phyloP scores from a whole-genome alignment of 352 stramenopile species.

The Globisporangium carolinianum region DNA sequence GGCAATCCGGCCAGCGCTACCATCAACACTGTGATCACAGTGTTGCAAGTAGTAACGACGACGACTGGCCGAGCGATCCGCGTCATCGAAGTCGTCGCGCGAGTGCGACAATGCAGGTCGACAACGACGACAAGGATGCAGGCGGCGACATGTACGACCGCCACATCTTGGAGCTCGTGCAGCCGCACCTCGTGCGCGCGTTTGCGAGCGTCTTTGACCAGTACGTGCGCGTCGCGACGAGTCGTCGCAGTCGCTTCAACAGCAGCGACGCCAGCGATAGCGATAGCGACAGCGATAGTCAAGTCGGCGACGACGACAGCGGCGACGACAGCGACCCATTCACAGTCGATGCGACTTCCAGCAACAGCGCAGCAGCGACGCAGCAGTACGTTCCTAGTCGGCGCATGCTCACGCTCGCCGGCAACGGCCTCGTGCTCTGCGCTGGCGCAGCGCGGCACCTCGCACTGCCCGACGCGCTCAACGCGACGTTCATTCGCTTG shows the following conservation, averaged over 20 bases:
- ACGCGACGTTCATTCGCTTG: conserved; percentile 50
- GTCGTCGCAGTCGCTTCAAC: conserved; percentile 12
- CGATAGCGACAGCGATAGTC: conserved; percentile 9
- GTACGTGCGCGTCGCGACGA: conserved; percentile 40
- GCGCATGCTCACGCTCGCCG: conserved; percentile 62
- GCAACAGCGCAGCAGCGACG: conserved; percentile 1
- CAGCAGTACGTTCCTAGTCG: conserved; percentile 64
- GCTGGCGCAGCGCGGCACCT: conserved; percentile 53
- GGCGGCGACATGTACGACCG: conserved; percentile 51
- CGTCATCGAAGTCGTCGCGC: no score
- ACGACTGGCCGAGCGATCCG: background rate
- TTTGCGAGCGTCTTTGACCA: conserved; percentile 73
- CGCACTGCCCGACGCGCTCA: conserved; percentile 44
- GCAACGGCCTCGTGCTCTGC: conserved; percentile 68
- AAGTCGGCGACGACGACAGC: conserved; percentile 11
- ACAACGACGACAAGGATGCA: background rate
- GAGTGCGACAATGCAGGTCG: conserved; percentile 1
- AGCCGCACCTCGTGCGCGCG: conserved; percentile 37
- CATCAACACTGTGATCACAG: no score
- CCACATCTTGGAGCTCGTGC: conserved; percentile 64
- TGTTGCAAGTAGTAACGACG: no score
- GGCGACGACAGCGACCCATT: background rate
- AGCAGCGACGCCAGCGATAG: conserved; percentile 26
- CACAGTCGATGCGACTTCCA: no score
- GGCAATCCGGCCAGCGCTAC: no score